These are phyloP conservation scores for Carex kokanica DNA, from an alignment of 176 grass and related monocot genomes.

Conservation along the genomic window DNA sequence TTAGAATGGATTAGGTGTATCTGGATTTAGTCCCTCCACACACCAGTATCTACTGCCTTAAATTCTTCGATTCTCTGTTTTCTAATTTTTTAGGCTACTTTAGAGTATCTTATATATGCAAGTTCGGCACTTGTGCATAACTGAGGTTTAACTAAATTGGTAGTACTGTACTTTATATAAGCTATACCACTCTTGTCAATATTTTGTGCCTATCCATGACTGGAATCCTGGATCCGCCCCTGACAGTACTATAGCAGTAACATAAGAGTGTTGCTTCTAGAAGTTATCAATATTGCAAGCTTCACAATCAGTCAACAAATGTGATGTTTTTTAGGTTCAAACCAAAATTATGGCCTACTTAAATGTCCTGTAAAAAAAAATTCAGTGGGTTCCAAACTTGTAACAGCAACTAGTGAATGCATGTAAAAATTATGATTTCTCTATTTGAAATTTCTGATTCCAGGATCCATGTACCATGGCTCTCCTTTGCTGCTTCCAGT, in stretches of 20 bases:
- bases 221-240: too few species aligned
- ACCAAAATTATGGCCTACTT: neutral
- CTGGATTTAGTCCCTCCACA: neutral
- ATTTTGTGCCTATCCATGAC: too few species aligned
- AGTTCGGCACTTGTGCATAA: neutral
- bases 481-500: conserved; percentile 77
- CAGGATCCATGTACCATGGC: conserved; percentile 97
- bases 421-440: neutral
- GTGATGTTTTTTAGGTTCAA: neutral
- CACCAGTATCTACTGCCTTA: neutral
- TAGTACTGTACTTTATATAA: neutral
- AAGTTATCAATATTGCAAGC: neutral
- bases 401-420: neutral
- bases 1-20: neutral
- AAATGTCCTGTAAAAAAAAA: neutral
- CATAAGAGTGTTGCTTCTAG: neutral
- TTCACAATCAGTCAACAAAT: neutral
- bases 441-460: conserved; percentile 21
- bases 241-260: neutral
- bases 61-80: neutral
- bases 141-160: neutral
- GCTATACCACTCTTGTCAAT: too few species aligned
- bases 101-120: neutral
- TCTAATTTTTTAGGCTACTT: neutral
- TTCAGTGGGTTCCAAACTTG: neutral